phyloP scores from a whole-genome alignment of 108 stramenopile species.

The Cyclostephanos tholiformis region DNA sequence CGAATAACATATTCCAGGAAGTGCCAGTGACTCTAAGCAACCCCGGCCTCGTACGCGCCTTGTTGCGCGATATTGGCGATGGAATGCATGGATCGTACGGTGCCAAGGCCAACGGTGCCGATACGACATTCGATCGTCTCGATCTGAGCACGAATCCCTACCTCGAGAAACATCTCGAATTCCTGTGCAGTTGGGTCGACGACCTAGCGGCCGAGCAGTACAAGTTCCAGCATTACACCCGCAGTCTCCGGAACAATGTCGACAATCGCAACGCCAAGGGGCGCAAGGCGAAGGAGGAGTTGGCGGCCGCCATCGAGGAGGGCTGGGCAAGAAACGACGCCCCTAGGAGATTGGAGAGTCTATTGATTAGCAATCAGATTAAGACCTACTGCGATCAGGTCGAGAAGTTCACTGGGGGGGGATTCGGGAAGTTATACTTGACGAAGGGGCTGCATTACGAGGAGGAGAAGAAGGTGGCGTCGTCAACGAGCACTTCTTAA shows the following conservation, averaged over 20 bases:
- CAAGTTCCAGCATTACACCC: slow-evolving; percentile 86
- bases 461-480: slow-evolving; percentile 33
- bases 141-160: slow-evolving; percentile 94
- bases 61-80: slow-evolving; percentile 80
- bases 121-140: slow-evolving; percentile 82
- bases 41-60: slow-evolving; percentile 82
- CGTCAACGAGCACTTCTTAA: neutral
- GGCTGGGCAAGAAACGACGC: slow-evolving; percentile 70
- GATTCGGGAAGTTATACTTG: slow-evolving; percentile 91
- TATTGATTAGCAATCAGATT: slow-evolving; percentile 93
- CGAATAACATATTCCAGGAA: slow-evolving; percentile 91
- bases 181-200: slow-evolving; percentile 94
- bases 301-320: slow-evolving; percentile 34
- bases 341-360: slow-evolving; percentile 86
- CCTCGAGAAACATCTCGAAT: slow-evolving; percentile 95
- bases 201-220: slow-evolving; percentile 90
- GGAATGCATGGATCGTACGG: slow-evolving; percentile 52
- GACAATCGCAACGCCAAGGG: slow-evolving; percentile 47
- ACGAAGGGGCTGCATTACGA: slow-evolving; percentile 87
- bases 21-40: slow-evolving; percentile 91
- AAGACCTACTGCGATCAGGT: slow-evolving; percentile 92
- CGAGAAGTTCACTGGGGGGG: slow-evolving; percentile 83
- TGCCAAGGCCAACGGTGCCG: slow-evolving; percentile 31
- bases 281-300: slow-evolving; percentile 56
- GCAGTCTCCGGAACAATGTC: slow-evolving; percentile 55